phyloP scores from a whole-genome alignment of 257 asterid genomes.

The Lavandula angustifolia region DNA sequence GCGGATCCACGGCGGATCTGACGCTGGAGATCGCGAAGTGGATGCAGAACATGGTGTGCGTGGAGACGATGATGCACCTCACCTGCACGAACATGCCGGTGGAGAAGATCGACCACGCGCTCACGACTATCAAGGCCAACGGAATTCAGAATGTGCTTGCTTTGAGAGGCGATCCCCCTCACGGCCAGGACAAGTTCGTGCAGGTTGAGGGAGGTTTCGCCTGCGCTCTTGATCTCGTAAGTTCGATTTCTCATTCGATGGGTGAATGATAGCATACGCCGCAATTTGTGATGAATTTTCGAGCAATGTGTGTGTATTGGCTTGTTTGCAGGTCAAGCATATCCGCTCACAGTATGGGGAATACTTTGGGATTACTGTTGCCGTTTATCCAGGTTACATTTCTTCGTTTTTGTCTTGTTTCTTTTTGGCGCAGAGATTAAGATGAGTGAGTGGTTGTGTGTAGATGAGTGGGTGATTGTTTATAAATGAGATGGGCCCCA shows the following conservation, averaged over 20 bases:
- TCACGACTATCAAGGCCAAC: conserved; percentile 63
- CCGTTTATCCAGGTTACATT: conserved; percentile 90
- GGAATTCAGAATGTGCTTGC: conserved; percentile 97
- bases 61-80: conserved; percentile 98
- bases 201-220: conserved; percentile 96
- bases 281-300: conserved; percentile 18
- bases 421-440: no score
- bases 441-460: no score
- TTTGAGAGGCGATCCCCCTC: conserved; percentile 96
- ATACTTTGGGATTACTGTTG: conserved; percentile 95
- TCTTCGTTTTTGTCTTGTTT: conserved; percentile 11
- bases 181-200: conserved; percentile 96
- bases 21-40: conserved; percentile 94
- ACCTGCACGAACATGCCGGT: conserved; percentile 98
- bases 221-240: conserved; percentile 95
- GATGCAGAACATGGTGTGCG: conserved; percentile 99
- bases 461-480: no score
- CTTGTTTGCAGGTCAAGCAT: conserved; percentile 74
- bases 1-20: conserved; percentile 98
- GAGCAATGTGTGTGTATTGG: neutral
- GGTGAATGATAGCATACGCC: neutral
- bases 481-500: no score
- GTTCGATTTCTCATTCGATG: conserved; percentile 13
- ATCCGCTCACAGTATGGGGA: conserved; percentile 73
- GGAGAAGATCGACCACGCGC: conserved; percentile 94